A percentile compares a stretch with the other conserved stretches of the same genome.
phyloP scores from a whole-genome alignment of 129 eudicot genomes.

The Heracleum sosnowskyi region DNA sequence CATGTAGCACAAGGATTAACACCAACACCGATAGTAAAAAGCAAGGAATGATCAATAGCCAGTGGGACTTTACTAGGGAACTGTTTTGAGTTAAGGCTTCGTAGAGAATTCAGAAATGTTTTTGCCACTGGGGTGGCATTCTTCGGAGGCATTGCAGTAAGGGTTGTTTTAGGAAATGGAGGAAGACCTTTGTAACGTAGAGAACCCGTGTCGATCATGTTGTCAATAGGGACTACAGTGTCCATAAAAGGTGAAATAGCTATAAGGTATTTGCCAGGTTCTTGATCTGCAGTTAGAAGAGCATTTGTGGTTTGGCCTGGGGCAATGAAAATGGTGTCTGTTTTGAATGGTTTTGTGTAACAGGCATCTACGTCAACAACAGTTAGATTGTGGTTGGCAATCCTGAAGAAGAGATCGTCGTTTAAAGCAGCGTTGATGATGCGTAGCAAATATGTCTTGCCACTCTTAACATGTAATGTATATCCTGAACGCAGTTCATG shows the following conservation, averaged over 20 bases:
- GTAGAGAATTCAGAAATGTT: constrained; percentile 37
- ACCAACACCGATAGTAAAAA: constrained; percentile 57
- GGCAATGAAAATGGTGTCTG: constrained; percentile 59
- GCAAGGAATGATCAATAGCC: constrained; percentile 44
- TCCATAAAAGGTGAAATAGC: constrained; percentile 81
- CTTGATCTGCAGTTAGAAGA: constrained; percentile 54
- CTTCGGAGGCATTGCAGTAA: constrained; percentile 45
- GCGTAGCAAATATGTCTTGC: constrained; percentile 68
- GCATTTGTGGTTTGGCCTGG: constrained; percentile 84
- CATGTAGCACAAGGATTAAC: constrained; percentile 67
- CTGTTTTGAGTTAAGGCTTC: constrained; percentile 48
- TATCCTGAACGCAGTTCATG: constrained; percentile 25
- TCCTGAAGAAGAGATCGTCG: constrained; percentile 71
- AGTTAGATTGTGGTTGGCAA: constrained; percentile 53
- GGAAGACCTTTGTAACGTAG: constrained; percentile 41
- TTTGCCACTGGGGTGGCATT: constrained; percentile 41
- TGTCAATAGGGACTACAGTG: constrained; percentile 56
- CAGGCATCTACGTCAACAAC: constrained; percentile 78
- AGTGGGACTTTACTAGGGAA: constrained; percentile 64
- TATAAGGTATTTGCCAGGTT: constrained; percentile 48
- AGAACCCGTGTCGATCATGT: constrained; percentile 38
- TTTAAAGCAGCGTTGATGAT: constrained; percentile 72
- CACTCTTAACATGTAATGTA: constrained; percentile 50
- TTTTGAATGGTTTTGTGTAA: constrained; percentile 59
- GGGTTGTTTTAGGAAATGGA: constrained; percentile 21